Evolutionary conservation across 805 yeast genomes (phyloP), one percentile per base, ranked within the genome.

Genomic region (Komagataella pastoris): DNA sequence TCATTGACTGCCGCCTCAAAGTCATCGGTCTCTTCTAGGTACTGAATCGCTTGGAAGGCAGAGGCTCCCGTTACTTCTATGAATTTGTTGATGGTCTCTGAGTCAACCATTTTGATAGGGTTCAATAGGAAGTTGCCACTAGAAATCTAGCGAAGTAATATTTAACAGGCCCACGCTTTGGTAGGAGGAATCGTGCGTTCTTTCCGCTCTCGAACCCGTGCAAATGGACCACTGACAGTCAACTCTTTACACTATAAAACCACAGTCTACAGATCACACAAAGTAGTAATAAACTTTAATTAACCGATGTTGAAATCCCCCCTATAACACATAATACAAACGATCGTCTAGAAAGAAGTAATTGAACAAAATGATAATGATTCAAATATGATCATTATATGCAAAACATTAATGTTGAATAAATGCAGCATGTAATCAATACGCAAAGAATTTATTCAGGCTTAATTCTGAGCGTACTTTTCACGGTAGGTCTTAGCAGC

Each of bases 401-500:
- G 50, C 47, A 54, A 57, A 52, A 57, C 69, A 66, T 66, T 65
- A 61, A 65, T 67, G 70, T 66, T 67, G 70, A 66, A 65, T 66
- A 63, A 63, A 64, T 66, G 69, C 58, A 52, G 55, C 52, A 53
- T 54, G 52, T 49, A 30, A 30, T 51, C 19, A 46, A 47, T 47
- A 6, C 24, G 10, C 19, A 24, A 19, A 14, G 44, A 49, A 51
- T 48, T 47, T 53, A 48, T 53, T 52, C 51, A 36, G 47, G 52
- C 54, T 52, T 59, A 53, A 52, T 61, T 61, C 56, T 65, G 56
- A 51, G 66, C 55, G 64, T 71, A 57, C 61, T 65, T 58, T 56
- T 60, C 65, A 71, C 95, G 87, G 95, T 79, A 91, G 75, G 80
- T 81, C 81, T 93, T 91, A 68, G 98, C 98, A 68, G 99, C 98